phyloP scores from a whole-genome alignment of 495 filamentous ascomycete genomes.

The Hypoxylon rickii region DNA sequence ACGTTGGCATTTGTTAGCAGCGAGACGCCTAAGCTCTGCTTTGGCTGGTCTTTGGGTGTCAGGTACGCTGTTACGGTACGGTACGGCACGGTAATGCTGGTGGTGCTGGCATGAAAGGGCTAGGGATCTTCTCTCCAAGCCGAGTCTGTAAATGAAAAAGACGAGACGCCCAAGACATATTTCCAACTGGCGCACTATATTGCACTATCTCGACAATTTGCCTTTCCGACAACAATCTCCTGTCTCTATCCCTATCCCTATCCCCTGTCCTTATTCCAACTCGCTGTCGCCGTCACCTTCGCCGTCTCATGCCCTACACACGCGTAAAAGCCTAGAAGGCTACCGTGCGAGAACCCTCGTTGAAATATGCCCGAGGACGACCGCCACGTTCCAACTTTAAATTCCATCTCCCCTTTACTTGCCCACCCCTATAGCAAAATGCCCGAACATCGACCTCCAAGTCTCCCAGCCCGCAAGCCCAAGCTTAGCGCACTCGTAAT shows the following conservation, averaged over 20 bases:
- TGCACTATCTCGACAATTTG: neutral
- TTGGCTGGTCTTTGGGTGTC: slow-evolving; percentile 4
- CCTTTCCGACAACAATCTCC: neutral
- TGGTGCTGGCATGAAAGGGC: no score
- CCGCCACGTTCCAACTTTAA: slow-evolving; percentile 15
- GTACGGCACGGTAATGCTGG: no score
- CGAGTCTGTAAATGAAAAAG: neutral
- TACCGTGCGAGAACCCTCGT: slow-evolving; percentile 10
- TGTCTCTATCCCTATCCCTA: neutral
- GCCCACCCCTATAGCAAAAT: slow-evolving; percentile 38
- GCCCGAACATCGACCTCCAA: slow-evolving; percentile 27
- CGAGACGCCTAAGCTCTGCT: slow-evolving; percentile 18
- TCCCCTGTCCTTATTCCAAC: no score
- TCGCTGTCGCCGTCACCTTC: no score
- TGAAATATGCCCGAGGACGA: slow-evolving; percentile 34
- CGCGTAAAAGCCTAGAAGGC: slow-evolving; percentile 13
- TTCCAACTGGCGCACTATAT: neutral
- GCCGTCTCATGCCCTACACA: slow-evolving; percentile 7
- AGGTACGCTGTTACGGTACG: no score
- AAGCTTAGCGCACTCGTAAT: slow-evolving; percentile 39
- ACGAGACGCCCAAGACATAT: neutral
- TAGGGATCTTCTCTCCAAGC: neutral
- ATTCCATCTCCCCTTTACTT: slow-evolving; percentile 26
- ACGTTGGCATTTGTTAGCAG: slow-evolving; percentile 27
- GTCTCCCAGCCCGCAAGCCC: slow-evolving; percentile 22